phyloP scores from a whole-genome alignment of 805 yeast genomes.

The Metschnikowia henanensis region DNA sequence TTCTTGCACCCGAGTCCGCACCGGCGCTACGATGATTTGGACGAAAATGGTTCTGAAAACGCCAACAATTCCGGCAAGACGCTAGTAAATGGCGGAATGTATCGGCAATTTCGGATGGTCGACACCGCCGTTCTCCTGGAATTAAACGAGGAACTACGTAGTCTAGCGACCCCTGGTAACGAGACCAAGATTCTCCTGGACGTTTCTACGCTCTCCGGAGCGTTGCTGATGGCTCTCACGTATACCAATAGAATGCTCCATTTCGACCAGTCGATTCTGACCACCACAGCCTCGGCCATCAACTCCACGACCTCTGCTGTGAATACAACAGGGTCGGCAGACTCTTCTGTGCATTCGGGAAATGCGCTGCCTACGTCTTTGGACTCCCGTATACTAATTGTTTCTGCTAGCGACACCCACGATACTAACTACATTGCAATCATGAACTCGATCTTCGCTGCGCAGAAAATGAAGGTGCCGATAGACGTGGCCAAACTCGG shows the following conservation, averaged over 20 bases:
- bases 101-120: slow-evolving; percentile 77
- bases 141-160: slow-evolving; percentile 42
- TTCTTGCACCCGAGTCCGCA: slow-evolving; percentile 63
- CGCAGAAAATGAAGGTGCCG: slow-evolving; percentile 87
- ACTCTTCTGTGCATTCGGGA: slow-evolving; percentile 12
- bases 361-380: slow-evolving; percentile 23
- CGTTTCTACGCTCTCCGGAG: slow-evolving; percentile 58
- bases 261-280: slow-evolving; percentile 45
- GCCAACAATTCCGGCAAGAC: slow-evolving; percentile 2
- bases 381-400: slow-evolving; percentile 45
- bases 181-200: slow-evolving; percentile 17
- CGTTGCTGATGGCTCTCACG: slow-evolving; percentile 78
- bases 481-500: slow-evolving; percentile 88
- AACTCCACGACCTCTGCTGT: slow-evolving; percentile 35
- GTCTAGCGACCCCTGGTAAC: slow-evolving; percentile 16
- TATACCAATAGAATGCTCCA: slow-evolving; percentile 69
- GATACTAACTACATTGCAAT: slow-evolving; percentile 81
- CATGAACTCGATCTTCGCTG: slow-evolving; percentile 95
- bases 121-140: slow-evolving; percentile 71
- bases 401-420: slow-evolving; percentile 74
- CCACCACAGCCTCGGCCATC: slow-evolving; percentile 45
- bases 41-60: slow-evolving; percentile 15
- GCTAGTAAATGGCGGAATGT: slow-evolving; percentile 60
- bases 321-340: slow-evolving; percentile 13
- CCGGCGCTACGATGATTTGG: slow-evolving; percentile 13